phyloP scores from a whole-genome alignment of 2,329 filamentous ascomycete genomes.

The Coccinonectria pachysandricola region DNA sequence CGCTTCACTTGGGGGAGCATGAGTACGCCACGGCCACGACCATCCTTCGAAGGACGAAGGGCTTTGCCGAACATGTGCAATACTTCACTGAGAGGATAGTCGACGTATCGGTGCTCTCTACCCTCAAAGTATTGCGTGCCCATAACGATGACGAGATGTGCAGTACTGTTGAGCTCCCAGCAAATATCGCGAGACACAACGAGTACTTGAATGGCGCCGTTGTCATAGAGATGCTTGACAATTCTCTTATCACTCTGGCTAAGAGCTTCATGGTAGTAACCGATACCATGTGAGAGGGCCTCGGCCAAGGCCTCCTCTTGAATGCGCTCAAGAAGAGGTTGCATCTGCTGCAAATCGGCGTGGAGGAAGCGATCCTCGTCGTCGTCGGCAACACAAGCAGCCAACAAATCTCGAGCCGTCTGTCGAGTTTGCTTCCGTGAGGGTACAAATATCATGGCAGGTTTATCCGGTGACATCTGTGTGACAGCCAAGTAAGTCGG shows the following conservation, averaged over 20 bases:
- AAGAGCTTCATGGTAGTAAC: constrained; percentile 93
- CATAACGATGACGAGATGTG: constrained; percentile 92
- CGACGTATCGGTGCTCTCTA: constrained; percentile 90
- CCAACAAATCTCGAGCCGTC: constrained; percentile 77
- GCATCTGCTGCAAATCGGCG: constrained; percentile 70
- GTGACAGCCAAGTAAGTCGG: constrained; percentile 83
- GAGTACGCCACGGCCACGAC: constrained; percentile 77
- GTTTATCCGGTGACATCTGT: constrained; percentile 80
- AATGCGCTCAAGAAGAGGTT: constrained; percentile 69
- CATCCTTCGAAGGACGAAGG: constrained; percentile 66
- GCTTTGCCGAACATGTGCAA: constrained; percentile 98
- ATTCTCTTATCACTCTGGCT: constrained; percentile 85
- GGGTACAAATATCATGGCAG: constrained; percentile 84
- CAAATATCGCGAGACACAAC: constrained; percentile 73
- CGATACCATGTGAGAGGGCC: constrained; percentile 85
- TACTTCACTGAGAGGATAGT: constrained; percentile 89
- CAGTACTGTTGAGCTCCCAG: constrained; percentile 84
- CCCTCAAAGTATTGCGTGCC: constrained; percentile 97
- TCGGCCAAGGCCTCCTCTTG: constrained; percentile 82
- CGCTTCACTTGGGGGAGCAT: constrained; percentile 94
- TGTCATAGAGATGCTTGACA: constrained; percentile 81
- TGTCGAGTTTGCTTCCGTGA: constrained; percentile 85
- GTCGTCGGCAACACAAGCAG: constrained; percentile 79
- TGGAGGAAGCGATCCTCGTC: constrained; percentile 92
- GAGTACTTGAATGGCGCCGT: constrained; percentile 82